Evolutionary conservation across 352 stramenopile species (phyloP), one percentile per base, ranked within the genome.

Genomic region (Pythium rhizo-oryzae): DNA sequence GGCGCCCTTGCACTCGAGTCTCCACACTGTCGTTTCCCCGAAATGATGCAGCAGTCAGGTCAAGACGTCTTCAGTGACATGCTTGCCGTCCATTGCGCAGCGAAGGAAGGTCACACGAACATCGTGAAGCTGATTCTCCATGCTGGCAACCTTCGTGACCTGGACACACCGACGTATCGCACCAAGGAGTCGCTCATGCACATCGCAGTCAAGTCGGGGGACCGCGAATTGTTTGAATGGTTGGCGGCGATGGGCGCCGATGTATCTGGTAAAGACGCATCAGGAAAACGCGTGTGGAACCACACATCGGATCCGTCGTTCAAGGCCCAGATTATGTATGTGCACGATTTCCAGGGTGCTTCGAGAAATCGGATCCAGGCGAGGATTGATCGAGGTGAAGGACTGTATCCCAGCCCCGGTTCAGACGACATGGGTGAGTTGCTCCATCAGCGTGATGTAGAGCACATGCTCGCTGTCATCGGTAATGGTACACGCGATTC

Each of bases 91-190:
- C 62, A 69, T 25, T 28, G 18, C 7, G 61, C 61, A 0, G 61
- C 52, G 6, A 25, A 46, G n/a, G 28, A 28, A 2, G 52, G 52
- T 7, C 28, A 57, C 24, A 19, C 23, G 4, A 30, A 54, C 8
- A 59, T 59, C 11, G 61, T 68, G 8, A 55, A 43, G 18, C 12
- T 61, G 24, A 35, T 62, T 4, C 51, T 68, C 4, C 39, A 56
- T 15, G 61, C 41, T 19, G 52, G 55, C 23, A 35, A 56, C 30
- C 28, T 55, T 2, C 50, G 52, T n/a, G 61, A 68, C 19, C 21
- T 68, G 21, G 43, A 68, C 43, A 57, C 61, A 4, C 33, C n/a
- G 28, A 68, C 61, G 41, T 56, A 61, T 43, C 51, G 30, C 15
- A 60, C 51, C 8, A 39, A 59, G 7, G 60, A 67, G 39, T 51